Evolutionary conservation across 495 filamentous ascomycete genomes (phyloP), one percentile per base, ranked within the genome.

Genomic region (Rostrohypoxylon terebratum): DNA sequence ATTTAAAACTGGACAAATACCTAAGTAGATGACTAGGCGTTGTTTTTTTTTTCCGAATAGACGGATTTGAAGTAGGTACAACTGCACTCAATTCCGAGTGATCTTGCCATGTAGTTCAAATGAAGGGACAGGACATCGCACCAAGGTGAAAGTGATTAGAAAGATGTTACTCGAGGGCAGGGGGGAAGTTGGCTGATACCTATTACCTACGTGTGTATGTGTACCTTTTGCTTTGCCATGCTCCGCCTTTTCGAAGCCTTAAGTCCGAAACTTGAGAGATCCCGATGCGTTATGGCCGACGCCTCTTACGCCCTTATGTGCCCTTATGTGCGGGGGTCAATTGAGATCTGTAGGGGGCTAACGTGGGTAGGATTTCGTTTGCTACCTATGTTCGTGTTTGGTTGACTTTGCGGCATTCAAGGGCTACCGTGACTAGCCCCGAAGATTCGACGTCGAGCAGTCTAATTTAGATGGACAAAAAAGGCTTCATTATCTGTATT

Each of bases 11-110:
- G 14, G 20, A 58, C 33, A 40, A 3, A 59, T 59, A 42, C 23
- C 38, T 45, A 50, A 40, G 42, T 31, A 34, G 31, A 50, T 59
- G 58, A 20, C 63, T 67, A 31, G 44, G 45, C 42, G 51, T 63
- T 69, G 34, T 48, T 57, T 68, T 54, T 55, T 62, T 47, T 53
- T 58, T 28, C n/a, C 20, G 59, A 47, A 48, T 45, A 61, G 61
- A 55, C 53, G 48, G 48, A 38, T 61, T 51, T 25, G n/a, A 18
- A 34, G 44, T 31, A 54, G 59, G 60, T n/a, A 69, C 64, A 59
- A 59, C 60, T 51, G n/a, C 6, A 28, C 1, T 28, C 60, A 28
- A 25, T 14, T 14, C 18, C 13, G 21, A 16, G 57, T 16, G 13
- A 44, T 16, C n/a, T 44, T 54, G 9, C 18, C 31, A 4, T 3